A percentile compares a stretch with the other conserved stretches of the same genome.
Conservation (phyloP, 176 grass and related monocot genomes). For the Aegilops longissima region DNA sequence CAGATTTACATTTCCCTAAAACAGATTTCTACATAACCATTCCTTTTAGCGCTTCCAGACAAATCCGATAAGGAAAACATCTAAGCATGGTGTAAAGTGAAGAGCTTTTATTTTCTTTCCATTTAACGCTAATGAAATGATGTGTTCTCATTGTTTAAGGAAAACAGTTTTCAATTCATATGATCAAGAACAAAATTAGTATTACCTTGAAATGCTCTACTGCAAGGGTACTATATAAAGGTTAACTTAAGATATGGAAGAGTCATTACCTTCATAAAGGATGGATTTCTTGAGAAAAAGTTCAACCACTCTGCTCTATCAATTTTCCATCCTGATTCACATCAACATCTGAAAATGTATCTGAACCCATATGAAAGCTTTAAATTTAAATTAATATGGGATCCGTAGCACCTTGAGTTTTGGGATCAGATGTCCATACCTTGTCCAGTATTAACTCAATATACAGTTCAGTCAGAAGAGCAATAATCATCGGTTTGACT, state of each 20-base stretch:
- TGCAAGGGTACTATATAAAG: neutral
- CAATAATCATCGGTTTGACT: slow-evolving; percentile 91
- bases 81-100: too few relatives aligned
- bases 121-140: too few relatives aligned
- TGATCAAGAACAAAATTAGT: too few relatives aligned
- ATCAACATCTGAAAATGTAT: slow-evolving; percentile 69
- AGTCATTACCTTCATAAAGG: slow-evolving; percentile 90
- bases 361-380: neutral
- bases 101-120: too few relatives aligned
- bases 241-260: slow-evolving; percentile 86
- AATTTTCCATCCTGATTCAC: slow-evolving; percentile 68
- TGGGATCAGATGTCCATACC: slow-evolving; percentile 44
- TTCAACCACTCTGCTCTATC: slow-evolving; percentile 70
- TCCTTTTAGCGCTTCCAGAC: too few relatives aligned
- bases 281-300: slow-evolving; percentile 74
- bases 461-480: slow-evolving; percentile 65
- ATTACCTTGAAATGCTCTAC: too few relatives aligned
- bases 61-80: too few relatives aligned
- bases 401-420: slow-evolving; percentile 7
- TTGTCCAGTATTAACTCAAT: slow-evolving; percentile 82
- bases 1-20: too few relatives aligned
- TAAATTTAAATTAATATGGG: neutral
- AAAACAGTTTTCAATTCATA: too few relatives aligned
- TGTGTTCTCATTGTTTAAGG: too few relatives aligned
- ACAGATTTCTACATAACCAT: too few relatives aligned